A percentile compares a stretch with the other conserved stretches of the same genome.
phyloP scores from a whole-genome alignment of 2,329 filamentous ascomycete genomes.

The Acarospora socialis region DNA sequence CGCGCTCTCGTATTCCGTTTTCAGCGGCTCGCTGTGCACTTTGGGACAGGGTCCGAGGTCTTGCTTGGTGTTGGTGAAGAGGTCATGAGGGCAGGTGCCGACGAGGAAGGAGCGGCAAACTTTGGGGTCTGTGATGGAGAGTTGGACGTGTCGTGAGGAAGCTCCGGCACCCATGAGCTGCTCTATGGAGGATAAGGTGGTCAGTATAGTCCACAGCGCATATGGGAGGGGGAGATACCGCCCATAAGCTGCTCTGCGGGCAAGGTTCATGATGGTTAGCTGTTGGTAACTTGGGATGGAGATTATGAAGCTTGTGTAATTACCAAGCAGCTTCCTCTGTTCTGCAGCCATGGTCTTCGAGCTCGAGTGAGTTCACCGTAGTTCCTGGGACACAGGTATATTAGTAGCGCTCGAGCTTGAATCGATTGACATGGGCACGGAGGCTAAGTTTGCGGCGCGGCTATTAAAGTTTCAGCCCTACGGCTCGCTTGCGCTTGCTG shows the following conservation, averaged over 20 bases:
- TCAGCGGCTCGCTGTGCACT: slow-evolving; percentile 75
- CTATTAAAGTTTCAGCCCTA: too few relatives aligned
- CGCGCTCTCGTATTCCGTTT: slow-evolving; percentile 72
- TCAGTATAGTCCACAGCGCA: not conserved
- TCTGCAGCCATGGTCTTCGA: slow-evolving; percentile 80
- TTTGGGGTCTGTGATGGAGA: slow-evolving; percentile 81
- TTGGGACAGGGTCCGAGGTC: slow-evolving; percentile 83
- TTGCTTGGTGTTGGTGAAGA: slow-evolving; percentile 99
- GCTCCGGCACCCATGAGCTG: slow-evolving; percentile 73
- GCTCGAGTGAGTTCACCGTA: not conserved
- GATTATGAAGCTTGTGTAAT: slow-evolving; percentile 3
- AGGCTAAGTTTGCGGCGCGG: too few relatives aligned
- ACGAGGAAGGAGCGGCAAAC: slow-evolving; percentile 89
- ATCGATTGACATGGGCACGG: not conserved
- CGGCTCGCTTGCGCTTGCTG: too few relatives aligned
- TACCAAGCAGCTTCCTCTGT: slow-evolving; percentile 87
- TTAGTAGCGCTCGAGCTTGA: not conserved
- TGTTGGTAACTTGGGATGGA: slow-evolving; percentile 1
- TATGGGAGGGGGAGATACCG: not conserved
- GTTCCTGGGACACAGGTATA: too few relatives aligned
- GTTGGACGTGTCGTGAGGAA: slow-evolving; percentile 59
- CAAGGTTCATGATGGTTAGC: slow-evolving; percentile 1
- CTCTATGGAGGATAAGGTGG: slow-evolving; percentile 39
- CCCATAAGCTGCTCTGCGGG: slow-evolving; percentile 3
- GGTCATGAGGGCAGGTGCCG: slow-evolving; percentile 91